Evolutionary conservation across 1,139 yeast genomes (phyloP).

Genomic region (Hanseniaspora gamundiae): DNA sequence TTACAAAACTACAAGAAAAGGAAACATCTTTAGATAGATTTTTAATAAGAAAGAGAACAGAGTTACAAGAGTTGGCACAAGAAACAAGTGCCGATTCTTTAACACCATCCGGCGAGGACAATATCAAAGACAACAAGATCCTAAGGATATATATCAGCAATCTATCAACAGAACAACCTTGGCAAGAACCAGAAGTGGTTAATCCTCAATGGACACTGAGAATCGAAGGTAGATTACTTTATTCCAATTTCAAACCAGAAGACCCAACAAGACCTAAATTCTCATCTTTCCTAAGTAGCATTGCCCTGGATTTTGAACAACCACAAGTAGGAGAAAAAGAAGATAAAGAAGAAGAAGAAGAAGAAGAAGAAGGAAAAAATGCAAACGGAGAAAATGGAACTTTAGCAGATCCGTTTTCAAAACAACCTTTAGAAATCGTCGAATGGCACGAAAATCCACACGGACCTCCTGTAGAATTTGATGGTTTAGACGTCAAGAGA

Average conservation of each 20-base stretch:
- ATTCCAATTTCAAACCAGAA: conserved; percentile 24
- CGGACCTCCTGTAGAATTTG: conserved; percentile 45
- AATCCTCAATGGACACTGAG: conserved; percentile 74
- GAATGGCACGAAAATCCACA: conserved; percentile 59
- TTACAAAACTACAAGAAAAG: conserved; percentile 59
- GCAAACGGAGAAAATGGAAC: too few relatives aligned
- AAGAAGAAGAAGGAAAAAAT: too few relatives aligned
- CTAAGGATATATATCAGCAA: conserved; percentile 77
- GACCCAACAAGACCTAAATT: conserved; percentile 44
- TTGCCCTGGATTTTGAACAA: conserved; percentile 59
- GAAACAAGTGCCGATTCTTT: conserved; percentile 18
- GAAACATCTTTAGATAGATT: conserved; percentile 73
- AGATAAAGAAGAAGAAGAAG: too few relatives aligned
- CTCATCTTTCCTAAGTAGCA: conserved; percentile 70
- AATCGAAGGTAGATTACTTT: conserved; percentile 72
- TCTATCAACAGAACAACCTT: conserved; percentile 76
- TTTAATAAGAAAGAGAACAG: conserved; percentile 71
- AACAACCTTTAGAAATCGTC: conserved; percentile 27
- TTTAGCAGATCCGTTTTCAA: conserved; percentile 7
- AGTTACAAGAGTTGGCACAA: conserved; percentile 58
- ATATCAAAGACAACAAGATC: conserved; percentile 35
- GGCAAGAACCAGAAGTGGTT: conserved; percentile 46
- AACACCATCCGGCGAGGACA: conserved; percentile 16
- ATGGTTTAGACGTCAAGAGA: conserved; percentile 81
- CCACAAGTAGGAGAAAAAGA: conserved; percentile 12